Evolutionary conservation across 768 basidiomycete genomes (phyloP).

Genomic region (Podaxis sp.): DNA sequence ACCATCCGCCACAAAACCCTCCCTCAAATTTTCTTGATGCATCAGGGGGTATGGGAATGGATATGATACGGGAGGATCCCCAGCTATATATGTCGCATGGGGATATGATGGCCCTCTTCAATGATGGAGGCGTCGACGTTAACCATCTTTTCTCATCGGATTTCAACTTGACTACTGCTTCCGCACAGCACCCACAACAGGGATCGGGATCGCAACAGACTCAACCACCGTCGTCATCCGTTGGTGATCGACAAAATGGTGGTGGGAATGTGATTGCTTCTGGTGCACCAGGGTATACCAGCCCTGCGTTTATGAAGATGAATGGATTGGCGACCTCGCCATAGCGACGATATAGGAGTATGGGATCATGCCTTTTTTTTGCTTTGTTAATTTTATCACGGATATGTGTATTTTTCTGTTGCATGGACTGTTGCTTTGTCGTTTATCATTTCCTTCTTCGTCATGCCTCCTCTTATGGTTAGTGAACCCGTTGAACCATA

Average conservation of each 20-base stretch:
- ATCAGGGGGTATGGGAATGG: constrained; percentile 37
- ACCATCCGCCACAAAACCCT: constrained; percentile 20
- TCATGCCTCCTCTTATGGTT: neutral
- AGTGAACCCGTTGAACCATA: neutral
- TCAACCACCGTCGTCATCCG: constrained; percentile 19
- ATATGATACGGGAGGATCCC: constrained; percentile 47
- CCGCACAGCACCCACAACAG: constrained; percentile 10
- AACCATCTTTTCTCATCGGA: constrained; percentile 29
- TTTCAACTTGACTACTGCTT: constrained; percentile 22
- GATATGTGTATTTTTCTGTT: neutral
- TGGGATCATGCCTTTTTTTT: neutral
- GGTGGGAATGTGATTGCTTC: constrained; percentile 17
- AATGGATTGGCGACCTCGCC: constrained; percentile 36
- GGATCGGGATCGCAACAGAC: constrained; percentile 10
- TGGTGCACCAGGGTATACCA: constrained; percentile 22
- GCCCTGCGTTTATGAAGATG: constrained; percentile 35
- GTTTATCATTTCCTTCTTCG: neutral
- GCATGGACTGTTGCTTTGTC: neutral
- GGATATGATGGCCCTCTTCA: constrained; percentile 65
- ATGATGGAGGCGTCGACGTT: constrained; percentile 45
- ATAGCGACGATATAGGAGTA: constrained; percentile 20
- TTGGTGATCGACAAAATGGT: constrained; percentile 15
- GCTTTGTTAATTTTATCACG: neutral
- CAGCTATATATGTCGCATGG: constrained; percentile 56
- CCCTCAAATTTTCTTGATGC: constrained; percentile 36